A percentile compares a stretch with the other conserved stretches of the same genome.
Conservation (phyloP, 805 yeast genomes). For the Scheffersomyces lignosus region DNA sequence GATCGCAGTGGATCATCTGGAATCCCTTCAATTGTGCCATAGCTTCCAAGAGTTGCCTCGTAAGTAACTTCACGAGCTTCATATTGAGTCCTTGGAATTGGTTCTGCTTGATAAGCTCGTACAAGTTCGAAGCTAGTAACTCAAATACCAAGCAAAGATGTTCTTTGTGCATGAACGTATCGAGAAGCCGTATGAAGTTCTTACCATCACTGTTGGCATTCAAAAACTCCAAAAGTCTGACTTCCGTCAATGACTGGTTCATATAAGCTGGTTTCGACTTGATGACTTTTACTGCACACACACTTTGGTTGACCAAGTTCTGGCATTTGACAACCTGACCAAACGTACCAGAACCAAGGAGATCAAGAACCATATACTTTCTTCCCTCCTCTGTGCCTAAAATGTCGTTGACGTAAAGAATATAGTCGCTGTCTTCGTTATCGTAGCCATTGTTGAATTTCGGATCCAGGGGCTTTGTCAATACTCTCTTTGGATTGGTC, state of each 20-base stretch:
- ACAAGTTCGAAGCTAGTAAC: conserved; percentile 79
- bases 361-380: conserved; percentile 84
- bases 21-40: conserved; percentile 77
- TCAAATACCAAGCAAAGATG: conserved; percentile 94
- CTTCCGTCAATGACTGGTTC: conserved; percentile 91
- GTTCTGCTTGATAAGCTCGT: conserved; percentile 88
- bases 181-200: conserved; percentile 75
- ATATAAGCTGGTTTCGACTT: conserved; percentile 89
- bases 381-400: conserved; percentile 83
- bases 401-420: conserved; percentile 90
- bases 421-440: conserved; percentile 86
- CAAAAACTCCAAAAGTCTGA: conserved; percentile 76
- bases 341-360: conserved; percentile 95
- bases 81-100: conserved; percentile 88
- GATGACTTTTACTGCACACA: conserved; percentile 92
- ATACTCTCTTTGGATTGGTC: conserved; percentile 85
- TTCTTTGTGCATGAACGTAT: conserved; percentile 87
- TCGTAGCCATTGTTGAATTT: conserved; percentile 79
- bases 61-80: conserved; percentile 72
- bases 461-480: conserved; percentile 91
- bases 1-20: conserved; percentile 90
- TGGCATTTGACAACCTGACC: conserved; percentile 98
- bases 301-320: conserved; percentile 71
- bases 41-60: conserved; percentile 80
- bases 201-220: conserved; percentile 66